These are phyloP conservation scores for Oryza brachyantha DNA, from an alignment of 176 grass and related monocot genomes.

Conservation along the genomic window DNA sequence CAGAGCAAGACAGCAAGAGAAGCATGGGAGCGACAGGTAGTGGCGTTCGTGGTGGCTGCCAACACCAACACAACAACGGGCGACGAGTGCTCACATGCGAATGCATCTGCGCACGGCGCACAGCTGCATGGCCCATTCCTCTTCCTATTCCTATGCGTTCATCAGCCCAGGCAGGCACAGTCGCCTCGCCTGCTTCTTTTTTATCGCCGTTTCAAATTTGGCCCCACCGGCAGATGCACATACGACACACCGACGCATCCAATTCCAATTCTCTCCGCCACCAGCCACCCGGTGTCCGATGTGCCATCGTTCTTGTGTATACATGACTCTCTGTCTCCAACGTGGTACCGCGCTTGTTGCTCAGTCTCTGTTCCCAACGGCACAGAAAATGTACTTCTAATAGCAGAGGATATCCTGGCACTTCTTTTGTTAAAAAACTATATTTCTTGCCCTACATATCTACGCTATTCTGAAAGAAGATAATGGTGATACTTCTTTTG, in stretches of 20 bases:
- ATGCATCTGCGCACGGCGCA: background rate
- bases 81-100: slow-evolving; percentile 12
- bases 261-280: too few relatives aligned
- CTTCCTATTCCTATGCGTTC: background rate
- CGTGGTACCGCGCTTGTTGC: background rate
- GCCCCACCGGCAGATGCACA: background rate
- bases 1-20: background rate
- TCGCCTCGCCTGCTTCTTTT: background rate
- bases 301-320: background rate
- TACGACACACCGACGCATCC: slow-evolving; percentile 8
- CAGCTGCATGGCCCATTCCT: background rate
- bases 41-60: background rate
- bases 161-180: background rate
- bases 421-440: too few relatives aligned
- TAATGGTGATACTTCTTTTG: too few relatives aligned
- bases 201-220: background rate
- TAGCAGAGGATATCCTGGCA: too few relatives aligned
- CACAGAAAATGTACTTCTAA: background rate
- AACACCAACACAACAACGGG: background rate
- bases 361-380: background rate
- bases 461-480: too few relatives aligned
- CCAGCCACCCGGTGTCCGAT: background rate
- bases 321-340: background rate
- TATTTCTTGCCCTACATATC: too few relatives aligned
- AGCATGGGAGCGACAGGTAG: background rate